Conservation (phyloP, 2,329 filamentous ascomycete genomes). For the Monosporascus ibericus region DNA sequence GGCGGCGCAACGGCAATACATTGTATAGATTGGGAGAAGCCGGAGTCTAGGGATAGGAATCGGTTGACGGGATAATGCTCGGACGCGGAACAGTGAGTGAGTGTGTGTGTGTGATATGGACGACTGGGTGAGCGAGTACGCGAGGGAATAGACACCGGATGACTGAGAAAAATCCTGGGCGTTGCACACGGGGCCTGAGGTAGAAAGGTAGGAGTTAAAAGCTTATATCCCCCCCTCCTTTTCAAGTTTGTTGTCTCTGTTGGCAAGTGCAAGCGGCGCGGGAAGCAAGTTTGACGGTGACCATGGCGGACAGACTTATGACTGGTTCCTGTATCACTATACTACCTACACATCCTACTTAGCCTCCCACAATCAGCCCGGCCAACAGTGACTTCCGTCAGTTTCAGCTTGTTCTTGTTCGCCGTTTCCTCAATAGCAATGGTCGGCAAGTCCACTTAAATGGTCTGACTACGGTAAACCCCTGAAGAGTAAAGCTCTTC, state of each 20-base stretch:
- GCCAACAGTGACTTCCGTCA: no score
- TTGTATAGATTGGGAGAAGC: neutral
- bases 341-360: neutral
- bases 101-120: neutral
- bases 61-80: neutral
- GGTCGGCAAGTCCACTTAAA: no score
- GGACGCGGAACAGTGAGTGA: neutral
- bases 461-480: no score
- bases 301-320: neutral
- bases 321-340: neutral
- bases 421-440: no score
- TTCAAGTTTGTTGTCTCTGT: neutral
- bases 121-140: neutral
- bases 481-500: no score
- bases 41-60: neutral
- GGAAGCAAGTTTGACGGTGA: neutral
- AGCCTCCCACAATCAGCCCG: neutral
- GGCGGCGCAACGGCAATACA: neutral
- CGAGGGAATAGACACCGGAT: neutral
- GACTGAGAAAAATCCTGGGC: no score
- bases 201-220: no score
- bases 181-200: no score
- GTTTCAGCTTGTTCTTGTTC: no score
- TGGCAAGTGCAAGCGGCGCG: neutral
- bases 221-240: no score